Percentiles rank a stretch among this genome's conserved stretches.
Conservation (phyloP, 2,329 filamentous ascomycete genomes). For the Cordyceps sp. region DNA sequence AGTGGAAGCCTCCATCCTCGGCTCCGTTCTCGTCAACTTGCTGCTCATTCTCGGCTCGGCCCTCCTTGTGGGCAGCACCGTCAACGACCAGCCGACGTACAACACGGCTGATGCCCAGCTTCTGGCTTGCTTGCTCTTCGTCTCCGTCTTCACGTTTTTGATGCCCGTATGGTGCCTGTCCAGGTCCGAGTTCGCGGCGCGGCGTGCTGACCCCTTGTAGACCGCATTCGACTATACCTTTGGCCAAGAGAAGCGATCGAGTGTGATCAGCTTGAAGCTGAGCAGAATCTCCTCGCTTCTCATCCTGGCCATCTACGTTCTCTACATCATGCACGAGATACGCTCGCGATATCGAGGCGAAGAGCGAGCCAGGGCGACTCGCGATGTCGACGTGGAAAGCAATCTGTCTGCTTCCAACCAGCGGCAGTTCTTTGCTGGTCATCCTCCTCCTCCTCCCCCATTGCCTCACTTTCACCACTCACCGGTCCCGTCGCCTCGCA, state of each 20-base stretch:
- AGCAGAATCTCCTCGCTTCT: conserved; percentile 66
- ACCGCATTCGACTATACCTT: conserved; percentile 34
- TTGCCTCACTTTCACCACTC: not conserved
- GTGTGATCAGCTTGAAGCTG: conserved; percentile 49
- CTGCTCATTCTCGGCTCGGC: conserved; percentile 62
- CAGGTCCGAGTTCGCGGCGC: too few relatives aligned
- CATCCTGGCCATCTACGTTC: conserved; percentile 52
- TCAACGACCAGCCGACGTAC: conserved; percentile 44
- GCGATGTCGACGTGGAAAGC: conserved; percentile 1
- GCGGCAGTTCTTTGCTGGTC: too few relatives aligned
- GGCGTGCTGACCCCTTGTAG: conserved; percentile 5
- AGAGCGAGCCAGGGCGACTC: not conserved
- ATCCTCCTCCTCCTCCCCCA: too few relatives aligned
- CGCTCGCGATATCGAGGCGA: conserved; percentile 29
- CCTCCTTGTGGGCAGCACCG: conserved; percentile 51
- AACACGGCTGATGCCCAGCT: conserved; percentile 17
- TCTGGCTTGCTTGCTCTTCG: conserved; percentile 17
- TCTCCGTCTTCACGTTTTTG: conserved; percentile 21
- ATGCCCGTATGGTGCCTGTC: conserved; percentile 13
- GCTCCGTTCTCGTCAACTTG: conserved; percentile 63
- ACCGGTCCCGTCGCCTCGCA: conserved; percentile 6
- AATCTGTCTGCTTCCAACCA: not conserved
- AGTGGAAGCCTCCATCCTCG: conserved; percentile 60
- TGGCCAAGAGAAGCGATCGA: conserved; percentile 35
- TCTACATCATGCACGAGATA: conserved; percentile 63